Conservation (phyloP, 2,329 filamentous ascomycete species). For the Diaporthe aspalathi region DNA sequence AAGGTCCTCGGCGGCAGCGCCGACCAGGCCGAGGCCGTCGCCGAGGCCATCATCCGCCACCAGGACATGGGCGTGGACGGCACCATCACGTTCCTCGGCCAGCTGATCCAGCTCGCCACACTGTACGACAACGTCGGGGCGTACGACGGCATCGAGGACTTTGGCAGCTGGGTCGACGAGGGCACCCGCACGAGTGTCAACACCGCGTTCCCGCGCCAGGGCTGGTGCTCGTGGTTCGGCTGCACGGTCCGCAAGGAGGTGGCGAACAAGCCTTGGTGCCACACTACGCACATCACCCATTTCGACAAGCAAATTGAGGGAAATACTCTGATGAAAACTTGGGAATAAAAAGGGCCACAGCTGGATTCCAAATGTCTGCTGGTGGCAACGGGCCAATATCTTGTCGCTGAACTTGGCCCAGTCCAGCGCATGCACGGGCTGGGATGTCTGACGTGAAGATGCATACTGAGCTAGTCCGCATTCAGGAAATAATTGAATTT, state of each 20-base stretch:
- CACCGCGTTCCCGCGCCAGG: not conserved
- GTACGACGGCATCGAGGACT: not conserved
- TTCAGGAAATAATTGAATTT: slow-evolving; percentile 4
- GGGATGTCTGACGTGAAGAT: no score
- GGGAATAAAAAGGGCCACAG: not conserved
- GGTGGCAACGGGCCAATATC: not conserved
- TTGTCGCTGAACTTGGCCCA: not conserved
- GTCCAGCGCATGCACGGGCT: not conserved
- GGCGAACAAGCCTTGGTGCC: not conserved
- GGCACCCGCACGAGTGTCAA: not conserved
- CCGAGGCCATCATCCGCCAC: slow-evolving; percentile 18
- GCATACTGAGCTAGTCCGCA: not conserved
- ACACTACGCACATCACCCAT: slow-evolving; percentile 7
- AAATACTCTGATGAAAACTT: slow-evolving; percentile 8
- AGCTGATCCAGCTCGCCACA: slow-evolving; percentile 10
- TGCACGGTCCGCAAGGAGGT: slow-evolving; percentile 4
- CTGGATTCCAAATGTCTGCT: not conserved
- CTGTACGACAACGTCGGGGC: slow-evolving; percentile 4
- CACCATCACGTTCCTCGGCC: slow-evolving; percentile 19
- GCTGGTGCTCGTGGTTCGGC: slow-evolving; percentile 4
- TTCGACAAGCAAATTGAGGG: slow-evolving; percentile 2
- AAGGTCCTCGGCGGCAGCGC: not conserved
- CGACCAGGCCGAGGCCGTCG: slow-evolving; percentile 10
- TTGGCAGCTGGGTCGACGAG: not conserved
- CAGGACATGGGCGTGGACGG: slow-evolving; percentile 11